Percentiles rank a stretch among this genome's conserved stretches.
Conservation (phyloP, 495 filamentous ascomycete species). For the Penicillium coffeae region DNA sequence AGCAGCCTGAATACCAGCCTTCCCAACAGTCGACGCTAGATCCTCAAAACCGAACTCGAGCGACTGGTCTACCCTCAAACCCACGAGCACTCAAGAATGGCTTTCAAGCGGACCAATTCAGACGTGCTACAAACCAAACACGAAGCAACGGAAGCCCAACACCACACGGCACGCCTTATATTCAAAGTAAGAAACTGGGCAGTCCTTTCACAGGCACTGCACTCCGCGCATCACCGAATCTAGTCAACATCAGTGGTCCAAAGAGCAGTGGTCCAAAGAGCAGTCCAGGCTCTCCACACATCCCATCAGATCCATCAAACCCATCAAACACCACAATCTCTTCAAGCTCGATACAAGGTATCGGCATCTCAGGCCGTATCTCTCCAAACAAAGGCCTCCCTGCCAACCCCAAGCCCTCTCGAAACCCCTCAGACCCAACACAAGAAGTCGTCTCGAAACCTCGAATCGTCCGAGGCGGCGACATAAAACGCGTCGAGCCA, state of each 20-base stretch:
- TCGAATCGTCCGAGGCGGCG: slow-evolving; percentile 31
- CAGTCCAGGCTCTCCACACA: slow-evolving; percentile 7
- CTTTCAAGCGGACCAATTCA: slow-evolving; percentile 16
- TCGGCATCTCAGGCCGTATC: background rate
- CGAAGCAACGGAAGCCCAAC: slow-evolving; percentile 3
- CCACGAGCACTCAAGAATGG: slow-evolving; percentile 35
- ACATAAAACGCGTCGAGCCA: slow-evolving; percentile 36
- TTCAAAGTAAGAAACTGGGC: background rate
- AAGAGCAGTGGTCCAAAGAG: slow-evolving; percentile 8
- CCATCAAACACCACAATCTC: slow-evolving; percentile 6
- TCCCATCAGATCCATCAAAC: slow-evolving; percentile 3
- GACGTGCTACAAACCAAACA: slow-evolving; percentile 3
- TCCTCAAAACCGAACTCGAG: slow-evolving; percentile 7
- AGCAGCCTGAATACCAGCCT: background rate
- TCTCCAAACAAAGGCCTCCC: background rate
- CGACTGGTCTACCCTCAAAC: slow-evolving; percentile 35
- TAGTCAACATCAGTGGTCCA: slow-evolving; percentile 1
- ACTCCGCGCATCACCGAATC: background rate
- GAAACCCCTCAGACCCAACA: slow-evolving; percentile 11
- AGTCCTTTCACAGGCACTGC: background rate
- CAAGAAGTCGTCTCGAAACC: slow-evolving; percentile 33
- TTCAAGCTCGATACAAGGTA: slow-evolving; percentile 4
- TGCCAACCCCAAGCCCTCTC: slow-evolving; percentile 1
- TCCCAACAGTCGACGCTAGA: slow-evolving; percentile 3
- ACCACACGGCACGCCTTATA: background rate